Evolutionary conservation across 371 early-diverging fungal species (phyloP).

Genomic region (Sporodiniella umbellata): DNA sequence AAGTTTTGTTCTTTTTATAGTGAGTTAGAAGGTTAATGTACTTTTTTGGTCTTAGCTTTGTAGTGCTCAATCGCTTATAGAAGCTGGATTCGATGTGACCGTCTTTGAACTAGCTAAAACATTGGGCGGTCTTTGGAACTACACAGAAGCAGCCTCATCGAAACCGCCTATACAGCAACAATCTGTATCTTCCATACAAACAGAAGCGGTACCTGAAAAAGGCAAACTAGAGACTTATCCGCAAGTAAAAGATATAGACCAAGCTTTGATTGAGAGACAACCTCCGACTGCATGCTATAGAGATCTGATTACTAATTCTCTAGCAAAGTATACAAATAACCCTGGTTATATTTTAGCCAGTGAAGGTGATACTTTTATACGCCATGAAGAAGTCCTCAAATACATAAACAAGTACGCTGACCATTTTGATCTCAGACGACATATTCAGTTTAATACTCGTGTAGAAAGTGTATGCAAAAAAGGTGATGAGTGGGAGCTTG

Average conservation of each 20-base stretch:
- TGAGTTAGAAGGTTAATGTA: too few species aligned
- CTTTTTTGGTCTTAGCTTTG: too few species aligned
- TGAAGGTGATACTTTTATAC: background rate
- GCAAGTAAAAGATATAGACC: slow-evolving; percentile 3
- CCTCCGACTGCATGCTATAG: slow-evolving; percentile 23
- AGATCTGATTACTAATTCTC: slow-evolving; percentile 16
- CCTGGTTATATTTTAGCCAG: slow-evolving; percentile 12
- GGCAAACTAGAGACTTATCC: background rate
- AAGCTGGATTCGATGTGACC: slow-evolving; percentile 15
- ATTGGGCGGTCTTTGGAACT: slow-evolving; percentile 22
- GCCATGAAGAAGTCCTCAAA: background rate
- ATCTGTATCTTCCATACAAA: too few species aligned
- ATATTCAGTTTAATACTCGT: slow-evolving; percentile 24
- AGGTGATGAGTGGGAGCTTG: slow-evolving; percentile 20
- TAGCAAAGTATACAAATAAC: background rate
- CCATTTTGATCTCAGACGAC: slow-evolving; percentile 4
- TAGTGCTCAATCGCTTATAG: slow-evolving; percentile 15
- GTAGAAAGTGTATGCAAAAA: slow-evolving; percentile 13
- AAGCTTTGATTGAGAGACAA: slow-evolving; percentile 3
- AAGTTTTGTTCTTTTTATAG: background rate
- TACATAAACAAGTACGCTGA: slow-evolving; percentile 13
- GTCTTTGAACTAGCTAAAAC: slow-evolving; percentile 17
- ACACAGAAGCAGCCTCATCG: slow-evolving; percentile 11
- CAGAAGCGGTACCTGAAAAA: background rate
- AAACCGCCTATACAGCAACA: slow-evolving; percentile 24